Base-by-base conservation (phyloP, 371 early-diverging fungal species). In the Zopfochytrium polystomum region DNA sequence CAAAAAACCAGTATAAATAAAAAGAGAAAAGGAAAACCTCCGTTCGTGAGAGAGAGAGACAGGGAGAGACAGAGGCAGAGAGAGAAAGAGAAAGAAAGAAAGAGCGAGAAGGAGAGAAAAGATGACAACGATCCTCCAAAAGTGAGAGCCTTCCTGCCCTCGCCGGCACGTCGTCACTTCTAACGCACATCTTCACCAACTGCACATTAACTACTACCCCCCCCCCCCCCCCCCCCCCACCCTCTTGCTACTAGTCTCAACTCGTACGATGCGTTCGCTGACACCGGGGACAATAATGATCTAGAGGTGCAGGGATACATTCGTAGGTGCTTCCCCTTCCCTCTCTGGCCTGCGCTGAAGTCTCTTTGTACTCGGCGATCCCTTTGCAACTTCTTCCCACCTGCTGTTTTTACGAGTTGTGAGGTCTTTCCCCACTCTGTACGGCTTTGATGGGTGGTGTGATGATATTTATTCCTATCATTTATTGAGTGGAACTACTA, bases 211-310 rank as follows among this genome's bases (percentile, higher is more conserved):
- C 49, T 35, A 48, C 50, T 18, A 26, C 18, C 3, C 23, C 35
- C 49, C 48, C 46, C 0, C 15, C 49, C 25, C 11, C 9, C 31
- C 22, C 13, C 23, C 32, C 48, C 25, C 25, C 48, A 15, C 26
- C n/a, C 15, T 26, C n/a, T 1, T 48, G 48, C 23, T 23, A n/a
- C 42, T 25, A 78, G 75, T 50, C 71, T 78, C 31, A 62, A 59
- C 30, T 60, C 72, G 42, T 77, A 79, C 60, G 90, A 90, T 76
- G 88, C 90, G 65, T 90, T 92, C 76, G 88, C 87, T 69, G 90
- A 89, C 71, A 84, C 86, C 68, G 88, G 85, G 52, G 84, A 86
- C 58, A 84, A 85, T 55, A 80, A 78, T 52, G 72, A 68, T 72
- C 60, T 78, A 71, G 66, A 78, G 66, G 55, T 23, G 48, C 71